phyloP scores from a whole-genome alignment of 345 rosid genomes.

The Eucalyptus marginata region DNA sequence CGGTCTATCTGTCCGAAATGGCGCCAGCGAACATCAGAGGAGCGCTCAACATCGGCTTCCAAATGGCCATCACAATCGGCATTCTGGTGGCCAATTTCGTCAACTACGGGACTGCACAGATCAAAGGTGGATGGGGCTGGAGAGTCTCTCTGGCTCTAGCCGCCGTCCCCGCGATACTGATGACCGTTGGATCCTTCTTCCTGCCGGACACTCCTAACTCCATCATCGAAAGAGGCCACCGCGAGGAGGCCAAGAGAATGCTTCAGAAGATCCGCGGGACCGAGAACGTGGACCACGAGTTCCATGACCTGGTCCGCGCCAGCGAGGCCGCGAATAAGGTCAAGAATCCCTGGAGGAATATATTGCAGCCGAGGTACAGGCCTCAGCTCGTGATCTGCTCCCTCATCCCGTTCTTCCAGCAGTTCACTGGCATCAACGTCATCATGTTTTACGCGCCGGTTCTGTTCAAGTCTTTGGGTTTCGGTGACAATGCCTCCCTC shows the following conservation, averaged over 20 bases:
- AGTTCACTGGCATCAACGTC: slow-evolving; percentile 67
- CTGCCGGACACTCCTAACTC: slow-evolving; percentile 80
- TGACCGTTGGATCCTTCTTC: slow-evolving; percentile 47
- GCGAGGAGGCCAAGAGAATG: slow-evolving; percentile 51
- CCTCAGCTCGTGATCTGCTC: slow-evolving; percentile 45
- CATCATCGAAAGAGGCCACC: slow-evolving; percentile 51
- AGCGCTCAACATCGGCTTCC: slow-evolving; percentile 74
- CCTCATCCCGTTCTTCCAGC: slow-evolving; percentile 64
- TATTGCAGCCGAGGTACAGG: slow-evolving; percentile 34
- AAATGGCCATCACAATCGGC: slow-evolving; percentile 65
- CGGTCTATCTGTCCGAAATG: slow-evolving; percentile 75
- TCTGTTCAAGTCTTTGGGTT: slow-evolving; percentile 61
- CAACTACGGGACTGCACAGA: slow-evolving; percentile 44
- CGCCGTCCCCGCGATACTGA: slow-evolving; percentile 53
- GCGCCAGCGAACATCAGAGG: slow-evolving; percentile 69
- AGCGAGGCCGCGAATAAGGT: slow-evolving; percentile 49
- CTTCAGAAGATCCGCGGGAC: slow-evolving; percentile 47
- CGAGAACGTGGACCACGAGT: slow-evolving; percentile 40
- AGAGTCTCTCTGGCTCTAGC: slow-evolving; percentile 62
- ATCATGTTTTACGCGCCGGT: slow-evolving; percentile 76
- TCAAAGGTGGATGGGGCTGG: slow-evolving; percentile 62
- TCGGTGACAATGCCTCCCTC: slow-evolving; percentile 58
- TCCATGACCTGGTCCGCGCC: slow-evolving; percentile 47
- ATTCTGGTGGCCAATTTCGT: slow-evolving; percentile 55
- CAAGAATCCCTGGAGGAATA: slow-evolving; percentile 58